Evolutionary conservation across 768 basidiomycete species (phyloP).

Genomic region (Mycena maculata): DNA sequence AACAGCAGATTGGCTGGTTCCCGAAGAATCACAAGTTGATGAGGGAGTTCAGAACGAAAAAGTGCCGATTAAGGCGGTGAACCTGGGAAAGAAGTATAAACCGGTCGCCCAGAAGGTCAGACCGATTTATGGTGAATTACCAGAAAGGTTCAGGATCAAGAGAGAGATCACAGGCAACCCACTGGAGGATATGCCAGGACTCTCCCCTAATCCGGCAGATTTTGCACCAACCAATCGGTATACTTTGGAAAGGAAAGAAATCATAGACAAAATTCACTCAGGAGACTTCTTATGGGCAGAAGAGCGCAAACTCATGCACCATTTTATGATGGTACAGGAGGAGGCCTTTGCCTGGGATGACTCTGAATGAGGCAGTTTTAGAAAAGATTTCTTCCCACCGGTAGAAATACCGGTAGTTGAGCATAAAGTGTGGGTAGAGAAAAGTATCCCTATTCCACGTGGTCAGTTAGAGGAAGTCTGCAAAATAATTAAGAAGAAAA

Average conservation of each 20-base stretch:
- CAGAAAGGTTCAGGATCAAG: background rate
- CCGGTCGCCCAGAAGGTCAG: background rate
- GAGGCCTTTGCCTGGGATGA: too few species aligned
- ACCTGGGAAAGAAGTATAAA: background rate
- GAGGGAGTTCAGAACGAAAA: too few species aligned
- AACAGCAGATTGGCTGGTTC: too few species aligned
- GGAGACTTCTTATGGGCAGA: background rate
- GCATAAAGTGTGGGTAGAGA: too few species aligned
- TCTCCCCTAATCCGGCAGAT: background rate
- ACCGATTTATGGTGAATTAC: background rate
- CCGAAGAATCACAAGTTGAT: too few species aligned
- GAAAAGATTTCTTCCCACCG: too few species aligned
- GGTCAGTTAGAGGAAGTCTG: too few species aligned
- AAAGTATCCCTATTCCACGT: too few species aligned
- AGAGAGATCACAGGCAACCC: background rate
- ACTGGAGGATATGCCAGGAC: background rate
- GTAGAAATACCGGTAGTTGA: too few species aligned
- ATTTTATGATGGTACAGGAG: background rate
- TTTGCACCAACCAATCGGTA: background rate
- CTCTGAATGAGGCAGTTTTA: too few species aligned
- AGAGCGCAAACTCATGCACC: background rate
- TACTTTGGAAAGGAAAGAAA: background rate
- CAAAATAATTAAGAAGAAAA: too few species aligned
- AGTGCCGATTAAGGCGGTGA: too few species aligned
- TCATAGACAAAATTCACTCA: background rate